phyloP scores from a whole-genome alignment of 2,329 filamentous ascomycete species.

The Microsporum canis region DNA sequence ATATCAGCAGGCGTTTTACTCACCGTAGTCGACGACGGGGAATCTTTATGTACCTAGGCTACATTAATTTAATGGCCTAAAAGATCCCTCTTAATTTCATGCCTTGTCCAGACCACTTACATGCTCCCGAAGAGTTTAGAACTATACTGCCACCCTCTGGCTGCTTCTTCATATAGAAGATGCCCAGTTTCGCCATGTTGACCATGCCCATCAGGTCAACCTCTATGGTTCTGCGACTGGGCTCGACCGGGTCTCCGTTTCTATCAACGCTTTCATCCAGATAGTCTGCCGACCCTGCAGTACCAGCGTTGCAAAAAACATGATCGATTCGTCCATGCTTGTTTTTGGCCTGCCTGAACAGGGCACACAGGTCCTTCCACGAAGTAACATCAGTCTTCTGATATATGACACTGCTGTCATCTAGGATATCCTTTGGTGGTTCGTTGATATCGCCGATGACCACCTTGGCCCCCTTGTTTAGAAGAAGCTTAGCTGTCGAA shows the following conservation, averaged over 20 bases:
- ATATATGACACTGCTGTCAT: constrained; percentile 21
- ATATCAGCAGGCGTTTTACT: constrained; percentile 21
- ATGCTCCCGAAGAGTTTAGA: constrained; percentile 41
- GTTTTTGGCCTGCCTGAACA: constrained; percentile 43
- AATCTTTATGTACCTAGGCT: constrained; percentile 36
- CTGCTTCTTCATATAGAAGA: constrained; percentile 42
- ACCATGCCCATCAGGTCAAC: constrained; percentile 41
- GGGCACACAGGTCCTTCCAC: constrained; percentile 40
- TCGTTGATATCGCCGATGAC: constrained; percentile 44
- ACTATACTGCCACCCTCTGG: constrained; percentile 43
- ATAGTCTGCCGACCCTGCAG: constrained; percentile 39
- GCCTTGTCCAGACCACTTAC: neutral
- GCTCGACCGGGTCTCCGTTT: constrained; percentile 40
- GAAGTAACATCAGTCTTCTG: constrained; percentile 38
- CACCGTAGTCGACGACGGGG: constrained; percentile 40
- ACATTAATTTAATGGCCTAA: neutral
- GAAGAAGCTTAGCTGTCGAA: constrained; percentile 42
- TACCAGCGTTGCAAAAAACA: constrained; percentile 46
- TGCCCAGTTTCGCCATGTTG: constrained; percentile 40
- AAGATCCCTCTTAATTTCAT: too few species aligned
- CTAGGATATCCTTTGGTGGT: constrained; percentile 28
- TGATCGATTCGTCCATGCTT: constrained; percentile 36
- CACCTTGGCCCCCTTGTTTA: constrained; percentile 45
- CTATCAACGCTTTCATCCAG: constrained; percentile 39
- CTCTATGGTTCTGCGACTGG: constrained; percentile 35